Percentiles rank a stretch among this genome's conserved stretches.
These are phyloP conservation scores for Ustilago sp. DNA, from an alignment of 1,284 basidiomycete species.

Conservation along the genomic window DNA sequence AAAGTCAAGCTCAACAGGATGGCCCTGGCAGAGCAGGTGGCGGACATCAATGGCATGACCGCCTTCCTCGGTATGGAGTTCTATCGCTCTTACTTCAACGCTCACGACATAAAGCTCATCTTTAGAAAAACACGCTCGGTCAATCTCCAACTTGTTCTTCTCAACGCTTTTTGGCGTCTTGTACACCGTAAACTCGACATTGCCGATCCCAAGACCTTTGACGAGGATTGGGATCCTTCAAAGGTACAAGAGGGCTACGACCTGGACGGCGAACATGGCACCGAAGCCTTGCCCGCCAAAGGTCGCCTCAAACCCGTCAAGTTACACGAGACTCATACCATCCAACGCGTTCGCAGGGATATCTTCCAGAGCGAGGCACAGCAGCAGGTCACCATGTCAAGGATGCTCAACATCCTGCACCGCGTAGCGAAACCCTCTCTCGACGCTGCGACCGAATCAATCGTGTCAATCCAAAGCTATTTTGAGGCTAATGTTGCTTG, in stretches of 20 bases:
- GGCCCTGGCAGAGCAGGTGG: slow-evolving; percentile 28
- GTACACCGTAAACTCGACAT: slow-evolving; percentile 30
- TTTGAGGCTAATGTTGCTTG: slow-evolving; percentile 64
- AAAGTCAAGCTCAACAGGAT: slow-evolving; percentile 23
- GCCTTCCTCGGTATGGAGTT: slow-evolving; percentile 70
- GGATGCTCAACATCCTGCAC: slow-evolving; percentile 73
- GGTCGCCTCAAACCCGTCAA: slow-evolving; percentile 64
- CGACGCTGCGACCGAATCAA: slow-evolving; percentile 67
- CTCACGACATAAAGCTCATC: slow-evolving; percentile 68
- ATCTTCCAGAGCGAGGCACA: slow-evolving; percentile 70
- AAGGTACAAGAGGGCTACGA: slow-evolving; percentile 27
- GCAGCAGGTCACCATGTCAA: slow-evolving; percentile 71
- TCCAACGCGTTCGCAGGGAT: slow-evolving; percentile 70
- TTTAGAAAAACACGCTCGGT: slow-evolving; percentile 32
- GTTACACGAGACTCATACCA: slow-evolving; percentile 61
- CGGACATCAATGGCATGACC: slow-evolving; percentile 27
- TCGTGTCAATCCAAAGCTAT: slow-evolving; percentile 69
- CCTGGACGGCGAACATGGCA: slow-evolving; percentile 56
- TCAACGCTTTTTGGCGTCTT: slow-evolving; percentile 46
- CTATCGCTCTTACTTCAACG: slow-evolving; percentile 70
- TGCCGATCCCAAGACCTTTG: slow-evolving; percentile 21
- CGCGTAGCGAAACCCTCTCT: slow-evolving; percentile 68
- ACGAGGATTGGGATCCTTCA: slow-evolving; percentile 22
- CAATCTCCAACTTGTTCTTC: slow-evolving; percentile 34
- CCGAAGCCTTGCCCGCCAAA: slow-evolving; percentile 62